A percentile compares a stretch with the other conserved stretches of the same genome.
Evolutionary conservation across 1,284 basidiomycete genomes (phyloP).

Genomic region (Leccinum proximum): DNA sequence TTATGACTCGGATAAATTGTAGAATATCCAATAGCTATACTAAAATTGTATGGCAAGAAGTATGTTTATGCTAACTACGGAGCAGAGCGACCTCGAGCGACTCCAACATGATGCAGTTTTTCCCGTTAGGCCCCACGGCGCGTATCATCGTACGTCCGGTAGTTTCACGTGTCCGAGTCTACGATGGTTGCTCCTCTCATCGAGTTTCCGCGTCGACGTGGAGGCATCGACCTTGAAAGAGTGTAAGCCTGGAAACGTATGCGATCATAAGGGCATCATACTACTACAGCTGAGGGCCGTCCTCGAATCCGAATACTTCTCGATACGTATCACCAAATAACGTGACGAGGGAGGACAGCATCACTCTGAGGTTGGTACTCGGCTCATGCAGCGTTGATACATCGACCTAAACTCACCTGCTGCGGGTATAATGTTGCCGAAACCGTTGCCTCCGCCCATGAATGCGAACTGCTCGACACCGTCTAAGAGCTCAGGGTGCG

Average conservation of each 20-base stretch:
- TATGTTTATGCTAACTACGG: neutral
- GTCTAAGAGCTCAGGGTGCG: slow-evolving; percentile 67
- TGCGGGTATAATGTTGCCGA: slow-evolving; percentile 75
- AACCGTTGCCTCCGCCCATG: slow-evolving; percentile 51
- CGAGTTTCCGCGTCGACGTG: slow-evolving; percentile 76
- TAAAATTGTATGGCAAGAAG: too few relatives aligned
- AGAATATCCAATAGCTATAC: neutral
- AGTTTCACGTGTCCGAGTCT: slow-evolving; percentile 57
- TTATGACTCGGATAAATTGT: too few relatives aligned
- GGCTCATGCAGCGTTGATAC: slow-evolving; percentile 21
- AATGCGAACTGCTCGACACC: slow-evolving; percentile 77
- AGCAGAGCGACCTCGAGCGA: slow-evolving; percentile 53
- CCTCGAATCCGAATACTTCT: slow-evolving; percentile 66
- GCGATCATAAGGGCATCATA: slow-evolving; percentile 81
- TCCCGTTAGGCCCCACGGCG: slow-evolving; percentile 60
- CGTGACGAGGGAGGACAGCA: slow-evolving; percentile 66
- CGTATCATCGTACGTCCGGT: slow-evolving; percentile 49
- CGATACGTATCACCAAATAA: slow-evolving; percentile 73
- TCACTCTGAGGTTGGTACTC: slow-evolving; percentile 60
- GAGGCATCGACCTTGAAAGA: slow-evolving; percentile 59
- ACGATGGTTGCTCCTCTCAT: slow-evolving; percentile 75
- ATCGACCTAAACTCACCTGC: slow-evolving; percentile 44
- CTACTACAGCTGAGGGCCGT: slow-evolving; percentile 64
- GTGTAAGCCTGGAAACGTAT: slow-evolving; percentile 60
- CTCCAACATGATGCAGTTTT: slow-evolving; percentile 71